Percentiles rank a stretch among this genome's conserved stretches.
Evolutionary conservation across 163 green algal genomes (phyloP).

Genomic region (Prototheca wickerhamii): DNA sequence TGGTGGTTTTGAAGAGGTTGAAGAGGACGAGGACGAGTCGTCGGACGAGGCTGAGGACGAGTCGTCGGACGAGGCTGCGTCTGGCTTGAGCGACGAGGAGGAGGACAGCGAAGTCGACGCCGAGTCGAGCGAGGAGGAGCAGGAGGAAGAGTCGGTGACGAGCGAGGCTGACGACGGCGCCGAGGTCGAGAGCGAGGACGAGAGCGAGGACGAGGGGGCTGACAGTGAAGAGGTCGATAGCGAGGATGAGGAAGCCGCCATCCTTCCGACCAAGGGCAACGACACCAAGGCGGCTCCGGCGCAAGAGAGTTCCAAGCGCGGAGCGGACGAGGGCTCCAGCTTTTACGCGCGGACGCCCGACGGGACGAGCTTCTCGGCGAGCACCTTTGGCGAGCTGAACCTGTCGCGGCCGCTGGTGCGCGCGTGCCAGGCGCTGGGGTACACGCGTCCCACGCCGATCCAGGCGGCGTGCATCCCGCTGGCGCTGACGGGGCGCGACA

Average conservation of each 20-base stretch:
- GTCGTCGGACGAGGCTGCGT: neutral
- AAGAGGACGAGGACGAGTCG: conserved; percentile 13
- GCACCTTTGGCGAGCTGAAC: conserved; percentile 81
- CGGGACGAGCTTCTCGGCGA: conserved; percentile 63
- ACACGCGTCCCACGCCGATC: conserved; percentile 88
- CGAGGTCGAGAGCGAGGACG: conserved; percentile 19
- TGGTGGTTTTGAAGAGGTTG: conserved; percentile 22
- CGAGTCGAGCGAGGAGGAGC: neutral
- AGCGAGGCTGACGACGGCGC: conserved; percentile 11
- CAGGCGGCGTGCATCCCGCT: conserved; percentile 92
- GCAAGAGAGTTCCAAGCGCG: neutral
- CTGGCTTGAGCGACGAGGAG: conserved; percentile 4
- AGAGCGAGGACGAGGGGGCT: conserved; percentile 14
- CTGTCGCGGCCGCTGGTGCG: conserved; percentile 75
- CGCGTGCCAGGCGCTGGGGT: conserved; percentile 81
- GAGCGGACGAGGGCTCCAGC: conserved; percentile 28
- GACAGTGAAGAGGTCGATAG: conserved; percentile 15
- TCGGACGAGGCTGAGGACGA: conserved; percentile 11
- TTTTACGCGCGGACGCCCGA: conserved; percentile 53
- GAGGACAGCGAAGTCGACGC: neutral
- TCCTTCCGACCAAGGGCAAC: too few species aligned
- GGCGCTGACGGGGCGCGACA: conserved; percentile 83
- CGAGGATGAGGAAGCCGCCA: neutral
- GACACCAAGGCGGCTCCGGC: too few species aligned
- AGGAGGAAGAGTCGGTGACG: conserved; percentile 15